These are phyloP conservation scores for Rhodotorula sp. DNA, from an alignment of 1,284 basidiomycete genomes.

Conservation along the genomic window DNA sequence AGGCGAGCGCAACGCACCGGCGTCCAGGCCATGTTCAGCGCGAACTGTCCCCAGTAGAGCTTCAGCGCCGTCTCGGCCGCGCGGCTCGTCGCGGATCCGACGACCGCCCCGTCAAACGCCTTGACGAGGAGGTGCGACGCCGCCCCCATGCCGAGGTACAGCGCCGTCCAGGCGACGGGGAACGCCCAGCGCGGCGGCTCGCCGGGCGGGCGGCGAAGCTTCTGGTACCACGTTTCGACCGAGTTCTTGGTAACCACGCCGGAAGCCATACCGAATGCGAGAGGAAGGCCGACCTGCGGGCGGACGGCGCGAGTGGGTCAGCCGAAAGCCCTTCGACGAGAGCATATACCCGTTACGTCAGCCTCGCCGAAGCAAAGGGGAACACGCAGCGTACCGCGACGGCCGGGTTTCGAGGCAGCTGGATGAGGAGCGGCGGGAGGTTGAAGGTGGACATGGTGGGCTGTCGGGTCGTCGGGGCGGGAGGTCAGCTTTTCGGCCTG, in stretches of 20 bases:
- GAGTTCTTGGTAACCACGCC: constrained; percentile 27
- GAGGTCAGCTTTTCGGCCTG: too few relatives aligned
- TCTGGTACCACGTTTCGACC: constrained; percentile 36
- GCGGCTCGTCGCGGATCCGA: constrained; percentile 52
- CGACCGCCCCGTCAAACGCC: constrained; percentile 58
- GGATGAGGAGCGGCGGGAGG: neutral
- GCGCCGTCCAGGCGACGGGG: constrained; percentile 41
- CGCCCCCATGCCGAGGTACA: constrained; percentile 45
- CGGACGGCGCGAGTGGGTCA: too few relatives aligned
- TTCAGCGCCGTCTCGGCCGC: constrained; percentile 59
- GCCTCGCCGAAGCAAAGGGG: too few relatives aligned
- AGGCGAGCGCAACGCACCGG: constrained; percentile 54
- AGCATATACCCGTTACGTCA: too few relatives aligned
- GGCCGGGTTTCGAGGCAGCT: constrained; percentile 20
- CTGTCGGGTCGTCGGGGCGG: neutral
- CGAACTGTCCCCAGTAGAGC: constrained; percentile 71
- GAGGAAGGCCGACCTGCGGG: constrained; percentile 41
- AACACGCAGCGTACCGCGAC: constrained; percentile 10
- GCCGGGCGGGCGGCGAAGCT: constrained; percentile 28
- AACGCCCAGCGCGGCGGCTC: constrained; percentile 39
- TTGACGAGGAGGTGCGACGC: constrained; percentile 68
- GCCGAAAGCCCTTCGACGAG: too few relatives aligned
- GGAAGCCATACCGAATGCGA: constrained; percentile 28
- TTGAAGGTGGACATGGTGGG: neutral
- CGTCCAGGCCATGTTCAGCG: constrained; percentile 68